A percentile compares a stretch with the other conserved stretches of the same genome.
Conservation (phyloP, 768 basidiomycete genomes). For the Hirschioporus abietinus region DNA sequence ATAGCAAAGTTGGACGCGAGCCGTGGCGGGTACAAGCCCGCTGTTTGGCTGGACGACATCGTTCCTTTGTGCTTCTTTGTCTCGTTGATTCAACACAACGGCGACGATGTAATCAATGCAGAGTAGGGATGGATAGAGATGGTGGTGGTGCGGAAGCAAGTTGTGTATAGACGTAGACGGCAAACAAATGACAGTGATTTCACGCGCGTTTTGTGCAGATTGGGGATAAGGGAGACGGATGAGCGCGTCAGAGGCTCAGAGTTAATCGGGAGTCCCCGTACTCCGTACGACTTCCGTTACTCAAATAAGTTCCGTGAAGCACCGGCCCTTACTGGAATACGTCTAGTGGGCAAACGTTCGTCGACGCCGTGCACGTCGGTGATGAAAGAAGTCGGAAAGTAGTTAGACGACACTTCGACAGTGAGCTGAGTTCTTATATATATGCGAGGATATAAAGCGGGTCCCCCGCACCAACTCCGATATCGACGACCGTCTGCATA, state of each 20-base stretch:
- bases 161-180: not conserved
- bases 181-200: not conserved
- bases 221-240: conserved; percentile 1
- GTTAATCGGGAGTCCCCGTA: not conserved
- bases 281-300: not conserved
- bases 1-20: conserved; percentile 66
- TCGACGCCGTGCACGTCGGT: not conserved
- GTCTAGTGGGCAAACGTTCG: not conserved
- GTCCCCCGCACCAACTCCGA: not conserved
- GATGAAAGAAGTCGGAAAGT: not conserved
- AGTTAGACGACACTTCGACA: not conserved
- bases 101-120: not conserved
- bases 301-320: conserved; percentile 1
- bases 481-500: not conserved
- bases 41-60: conserved; percentile 17
- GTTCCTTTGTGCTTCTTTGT: not conserved
- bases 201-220: not conserved
- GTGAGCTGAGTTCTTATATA: not conserved
- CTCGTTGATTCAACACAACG: not conserved
- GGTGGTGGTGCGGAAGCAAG: conserved; percentile 8
- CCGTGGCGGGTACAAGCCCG: conserved; percentile 63
- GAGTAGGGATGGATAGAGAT: conserved; percentile 16
- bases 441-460: not conserved
- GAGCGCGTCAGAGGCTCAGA: not conserved
- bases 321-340: not conserved